Conservation (phyloP, 2,329 filamentous ascomycete species). For the Epichloe typhina region DNA sequence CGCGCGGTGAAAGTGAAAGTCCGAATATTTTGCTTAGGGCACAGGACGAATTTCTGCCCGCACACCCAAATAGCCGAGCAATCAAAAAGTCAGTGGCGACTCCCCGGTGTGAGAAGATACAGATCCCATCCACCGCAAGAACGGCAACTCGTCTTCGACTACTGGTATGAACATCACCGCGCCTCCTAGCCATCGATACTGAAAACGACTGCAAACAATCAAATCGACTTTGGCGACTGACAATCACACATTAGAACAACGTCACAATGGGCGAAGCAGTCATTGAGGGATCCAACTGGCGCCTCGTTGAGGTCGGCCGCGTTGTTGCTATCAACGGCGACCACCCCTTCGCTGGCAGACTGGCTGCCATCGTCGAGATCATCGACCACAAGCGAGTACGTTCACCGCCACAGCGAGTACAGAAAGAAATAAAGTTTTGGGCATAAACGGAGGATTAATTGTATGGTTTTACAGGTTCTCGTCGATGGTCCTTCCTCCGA, state of each 20-base stretch:
- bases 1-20: conserved; percentile 16
- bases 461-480: conserved; percentile 53
- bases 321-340: conserved; percentile 77
- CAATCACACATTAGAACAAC: conserved; percentile 34
- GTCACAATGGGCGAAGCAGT: conserved; percentile 72
- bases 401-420: conserved; percentile 21
- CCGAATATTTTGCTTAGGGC: conserved; percentile 27
- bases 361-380: conserved; percentile 95
- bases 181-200: conserved; percentile 1
- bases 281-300: conserved; percentile 76
- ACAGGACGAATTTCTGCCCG: conserved; percentile 27
- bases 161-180: conserved; percentile 22
- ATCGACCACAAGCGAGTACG: conserved; percentile 99
- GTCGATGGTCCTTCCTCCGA: conserved; percentile 86
- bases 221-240: conserved; percentile 17
- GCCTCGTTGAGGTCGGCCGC: conserved; percentile 96
- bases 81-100: conserved; percentile 29
- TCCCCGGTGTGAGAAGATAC: conserved; percentile 22
- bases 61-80: conserved; percentile 25
- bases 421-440: neutral
- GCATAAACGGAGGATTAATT: conserved; percentile 4
- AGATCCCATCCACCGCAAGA: conserved; percentile 24
- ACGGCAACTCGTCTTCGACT: conserved; percentile 26
- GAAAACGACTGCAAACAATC: neutral
- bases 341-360: conserved; percentile 69